Evolutionary conservation across 164 flowering plant genomes (phyloP).

Genomic region (Euptelea pleiosperma): DNA sequence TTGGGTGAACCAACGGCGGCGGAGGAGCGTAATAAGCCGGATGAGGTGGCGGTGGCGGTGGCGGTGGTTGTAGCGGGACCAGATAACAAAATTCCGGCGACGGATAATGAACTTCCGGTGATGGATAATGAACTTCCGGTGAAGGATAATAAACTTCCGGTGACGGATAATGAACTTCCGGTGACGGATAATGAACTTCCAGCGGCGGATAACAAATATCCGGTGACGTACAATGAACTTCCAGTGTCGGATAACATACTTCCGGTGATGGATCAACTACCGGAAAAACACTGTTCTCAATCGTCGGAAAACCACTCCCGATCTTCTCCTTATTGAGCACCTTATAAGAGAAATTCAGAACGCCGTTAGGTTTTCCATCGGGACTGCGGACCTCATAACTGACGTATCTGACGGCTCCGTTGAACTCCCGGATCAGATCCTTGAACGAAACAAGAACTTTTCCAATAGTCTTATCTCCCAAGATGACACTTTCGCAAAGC

Average conservation of each 20-base stretch:
- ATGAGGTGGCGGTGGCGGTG: background rate
- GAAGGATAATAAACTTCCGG: background rate
- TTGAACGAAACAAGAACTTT: constrained; percentile 40
- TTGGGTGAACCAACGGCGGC: background rate
- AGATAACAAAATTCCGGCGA: background rate
- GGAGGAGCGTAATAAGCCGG: background rate
- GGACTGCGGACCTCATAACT: constrained; percentile 37
- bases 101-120: background rate
- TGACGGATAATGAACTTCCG: background rate
- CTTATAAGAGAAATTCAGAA: constrained; percentile 41
- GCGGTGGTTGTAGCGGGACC: background rate
- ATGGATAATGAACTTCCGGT: background rate
- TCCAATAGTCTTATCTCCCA: constrained; percentile 40
- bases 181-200: background rate
- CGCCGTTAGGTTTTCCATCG: constrained; percentile 47
- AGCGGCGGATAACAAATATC: background rate
- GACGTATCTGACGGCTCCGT: constrained; percentile 31
- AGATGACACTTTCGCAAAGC: constrained; percentile 19
- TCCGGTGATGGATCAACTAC: constrained; percentile 8
- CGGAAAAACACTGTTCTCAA: no score
- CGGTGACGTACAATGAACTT: background rate
- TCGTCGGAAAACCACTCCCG: background rate
- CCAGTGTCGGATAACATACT: background rate
- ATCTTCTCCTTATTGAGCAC: constrained; percentile 8
- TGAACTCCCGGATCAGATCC: constrained; percentile 24